Evolutionary conservation across 352 stramenopile genomes (phyloP).

Genomic region (Elongisporangium anandrum): DNA sequence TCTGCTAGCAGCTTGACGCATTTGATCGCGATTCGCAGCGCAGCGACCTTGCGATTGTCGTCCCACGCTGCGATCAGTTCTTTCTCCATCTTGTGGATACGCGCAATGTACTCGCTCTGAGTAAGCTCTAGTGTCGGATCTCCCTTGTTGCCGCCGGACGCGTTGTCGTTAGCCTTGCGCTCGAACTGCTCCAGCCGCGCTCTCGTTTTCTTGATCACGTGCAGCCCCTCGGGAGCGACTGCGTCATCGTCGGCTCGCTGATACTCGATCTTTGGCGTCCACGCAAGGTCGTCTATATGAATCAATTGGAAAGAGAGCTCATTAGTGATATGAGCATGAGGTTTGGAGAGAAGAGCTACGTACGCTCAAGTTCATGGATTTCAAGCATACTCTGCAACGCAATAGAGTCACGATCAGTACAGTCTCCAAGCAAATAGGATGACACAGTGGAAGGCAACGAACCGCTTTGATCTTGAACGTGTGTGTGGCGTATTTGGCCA

Average conservation of each 20-base stretch:
- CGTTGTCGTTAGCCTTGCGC: constrained; percentile 10
- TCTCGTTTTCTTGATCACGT: constrained; percentile 62
- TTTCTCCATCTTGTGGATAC: constrained; percentile 74
- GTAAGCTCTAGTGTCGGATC: constrained; percentile 68
- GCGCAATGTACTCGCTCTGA: constrained; percentile 77
- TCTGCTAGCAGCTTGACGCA: constrained; percentile 87
- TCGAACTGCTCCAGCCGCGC: constrained; percentile 66
- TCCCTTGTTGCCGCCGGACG: constrained; percentile 2
- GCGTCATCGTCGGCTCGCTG: constrained; percentile 22
- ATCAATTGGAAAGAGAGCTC: not conserved
- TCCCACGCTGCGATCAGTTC: constrained; percentile 70
- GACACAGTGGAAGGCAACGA: not conserved
- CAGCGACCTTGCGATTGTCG: constrained; percentile 83
- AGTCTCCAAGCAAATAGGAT: not conserved
- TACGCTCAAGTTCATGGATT: constrained; percentile 60
- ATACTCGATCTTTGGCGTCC: constrained; percentile 30
- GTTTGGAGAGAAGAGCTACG: constrained; percentile 4
- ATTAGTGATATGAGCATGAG: too few species aligned
- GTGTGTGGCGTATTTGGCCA: constrained; percentile 58
- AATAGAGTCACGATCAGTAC: not conserved
- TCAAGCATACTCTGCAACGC: constrained; percentile 59
- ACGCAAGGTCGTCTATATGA: constrained; percentile 35
- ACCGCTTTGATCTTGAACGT: constrained; percentile 79
- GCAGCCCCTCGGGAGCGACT: constrained; percentile 16
- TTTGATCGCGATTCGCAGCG: constrained; percentile 89